Percentiles rank a stretch among this genome's conserved stretches.
Conservation (phyloP, 257 asterid species). For the Solanum etuberosum region DNA sequence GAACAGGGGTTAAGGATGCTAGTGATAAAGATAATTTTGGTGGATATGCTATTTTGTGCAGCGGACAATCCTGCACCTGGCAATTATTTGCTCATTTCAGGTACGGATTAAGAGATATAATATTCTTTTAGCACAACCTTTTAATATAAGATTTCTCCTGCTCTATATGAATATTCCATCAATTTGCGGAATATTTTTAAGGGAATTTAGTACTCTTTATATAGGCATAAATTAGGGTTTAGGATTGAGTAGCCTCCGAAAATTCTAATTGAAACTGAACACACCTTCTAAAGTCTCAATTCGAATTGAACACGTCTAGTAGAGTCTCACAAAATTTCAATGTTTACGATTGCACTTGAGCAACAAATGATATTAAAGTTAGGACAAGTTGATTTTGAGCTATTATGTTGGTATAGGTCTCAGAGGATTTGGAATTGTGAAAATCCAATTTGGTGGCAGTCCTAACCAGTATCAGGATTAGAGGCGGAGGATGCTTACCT, state of each 20-base stretch:
- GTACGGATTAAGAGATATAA: constrained; percentile 40
- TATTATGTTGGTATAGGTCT: constrained; percentile 22
- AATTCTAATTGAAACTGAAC: too few species aligned
- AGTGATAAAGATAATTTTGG: constrained; percentile 43
- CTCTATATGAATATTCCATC: background rate
- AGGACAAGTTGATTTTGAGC: constrained; percentile 14
- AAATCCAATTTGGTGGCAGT: constrained; percentile 25
- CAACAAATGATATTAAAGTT: constrained; percentile 23
- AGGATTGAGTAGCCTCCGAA: rapidly evolving
- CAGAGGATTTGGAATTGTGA: constrained; percentile 36
- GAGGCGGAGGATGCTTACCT: too few species aligned
- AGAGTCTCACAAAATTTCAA: too few species aligned
- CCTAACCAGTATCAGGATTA: constrained; percentile 5
- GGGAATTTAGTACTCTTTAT: too few species aligned
- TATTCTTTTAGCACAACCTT: constrained; percentile 47
- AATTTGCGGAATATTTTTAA: too few species aligned
- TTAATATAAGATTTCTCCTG: constrained; percentile 25
- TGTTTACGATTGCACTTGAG: background rate
- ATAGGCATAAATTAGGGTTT: too few species aligned
- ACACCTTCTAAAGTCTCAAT: too few species aligned
- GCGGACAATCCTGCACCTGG: constrained; percentile 61
- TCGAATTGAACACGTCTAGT: too few species aligned
- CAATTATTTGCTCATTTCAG: constrained; percentile 41
- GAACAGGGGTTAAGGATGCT: constrained; percentile 35
- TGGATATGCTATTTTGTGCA: constrained; percentile 53